Percentiles rank a stretch among this genome's conserved stretches.
These are phyloP conservation scores for Sporothrix luriei DNA, from an alignment of 2,329 filamentous ascomycete genomes.

Conservation along the genomic window DNA sequence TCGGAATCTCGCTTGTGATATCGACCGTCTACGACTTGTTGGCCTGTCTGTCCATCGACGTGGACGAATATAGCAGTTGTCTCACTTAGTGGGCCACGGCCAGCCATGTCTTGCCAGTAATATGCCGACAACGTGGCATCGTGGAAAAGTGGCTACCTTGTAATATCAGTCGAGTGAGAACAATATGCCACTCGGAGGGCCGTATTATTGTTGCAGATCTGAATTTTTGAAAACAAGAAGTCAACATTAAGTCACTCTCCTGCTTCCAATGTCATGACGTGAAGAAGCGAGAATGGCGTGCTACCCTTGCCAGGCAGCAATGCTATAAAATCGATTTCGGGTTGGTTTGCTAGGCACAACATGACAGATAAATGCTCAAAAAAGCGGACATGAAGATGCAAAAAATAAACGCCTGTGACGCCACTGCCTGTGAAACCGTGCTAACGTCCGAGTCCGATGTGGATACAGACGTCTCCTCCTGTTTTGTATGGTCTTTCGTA, in stretches of 20 bases:
- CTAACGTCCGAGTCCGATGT: not conserved
- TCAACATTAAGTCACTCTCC: conserved; percentile 3
- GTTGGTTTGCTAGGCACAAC: conserved; percentile 16
- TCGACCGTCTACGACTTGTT: not conserved
- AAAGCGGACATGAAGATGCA: conserved; percentile 9
- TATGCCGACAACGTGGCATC: not conserved
- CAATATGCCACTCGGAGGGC: not conserved
- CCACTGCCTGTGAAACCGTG: conserved; percentile 27
- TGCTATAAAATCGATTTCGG: conserved; percentile 26
- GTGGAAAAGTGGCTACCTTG: not conserved
- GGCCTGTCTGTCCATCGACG: not conserved
- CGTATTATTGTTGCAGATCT: not conserved
- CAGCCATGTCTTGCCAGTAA: not conserved
- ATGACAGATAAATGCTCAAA: conserved; percentile 22
- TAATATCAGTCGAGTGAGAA: not conserved
- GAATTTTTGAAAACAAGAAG: conserved; percentile 2
- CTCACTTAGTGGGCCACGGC: not conserved
- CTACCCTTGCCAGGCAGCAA: not conserved
- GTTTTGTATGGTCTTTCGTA: conserved; percentile 2
- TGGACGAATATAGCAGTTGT: not conserved
- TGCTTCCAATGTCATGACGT: not conserved
- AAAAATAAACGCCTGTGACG: conserved; percentile 29
- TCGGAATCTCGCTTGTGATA: not conserved
- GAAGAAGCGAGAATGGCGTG: not conserved
- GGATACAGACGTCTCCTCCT: not conserved